Evolutionary conservation across 495 filamentous ascomycete genomes (phyloP).

Genomic region (Cercophora sp.): DNA sequence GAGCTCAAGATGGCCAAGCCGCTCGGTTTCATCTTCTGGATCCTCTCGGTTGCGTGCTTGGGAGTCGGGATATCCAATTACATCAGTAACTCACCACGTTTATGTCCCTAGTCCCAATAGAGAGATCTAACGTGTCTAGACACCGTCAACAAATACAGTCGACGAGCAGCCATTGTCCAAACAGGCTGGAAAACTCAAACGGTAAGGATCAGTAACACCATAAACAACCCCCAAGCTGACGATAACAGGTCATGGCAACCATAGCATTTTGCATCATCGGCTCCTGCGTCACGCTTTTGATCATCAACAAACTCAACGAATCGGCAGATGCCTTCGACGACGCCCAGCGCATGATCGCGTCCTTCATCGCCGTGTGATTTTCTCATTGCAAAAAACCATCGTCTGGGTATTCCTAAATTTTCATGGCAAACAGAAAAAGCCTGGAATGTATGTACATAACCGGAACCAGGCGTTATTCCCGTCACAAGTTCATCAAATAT

Average conservation of each 20-base stretch:
- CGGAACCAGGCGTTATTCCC: not conserved
- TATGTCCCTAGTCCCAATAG: no score
- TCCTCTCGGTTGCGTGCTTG: constrained; percentile 70
- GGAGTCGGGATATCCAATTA: constrained; percentile 80
- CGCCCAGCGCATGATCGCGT: not conserved
- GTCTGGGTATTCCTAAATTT: no score
- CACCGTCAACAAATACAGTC: constrained; percentile 80
- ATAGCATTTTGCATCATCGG: constrained; percentile 78
- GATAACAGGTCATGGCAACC: constrained; percentile 55
- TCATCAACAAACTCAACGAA: constrained; percentile 36
- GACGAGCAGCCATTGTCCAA: constrained; percentile 79
- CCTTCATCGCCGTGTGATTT: not conserved
- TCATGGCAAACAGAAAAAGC: not conserved
- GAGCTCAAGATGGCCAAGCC: constrained; percentile 78
- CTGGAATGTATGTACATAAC: not conserved
- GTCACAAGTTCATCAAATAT: not conserved
- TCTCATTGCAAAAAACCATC: not conserved
- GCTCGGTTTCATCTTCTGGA: constrained; percentile 85
- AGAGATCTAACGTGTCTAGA: constrained; percentile 25
- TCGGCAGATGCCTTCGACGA: not conserved
- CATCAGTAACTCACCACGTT: no score
- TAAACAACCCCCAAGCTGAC: no score
- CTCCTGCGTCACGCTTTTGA: constrained; percentile 58
- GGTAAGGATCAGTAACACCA: constrained; percentile 40
- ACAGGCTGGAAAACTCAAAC: constrained; percentile 89